Evolutionary conservation across 2,329 filamentous ascomycete species (phyloP).

Genomic region (Curvularia sp.): DNA sequence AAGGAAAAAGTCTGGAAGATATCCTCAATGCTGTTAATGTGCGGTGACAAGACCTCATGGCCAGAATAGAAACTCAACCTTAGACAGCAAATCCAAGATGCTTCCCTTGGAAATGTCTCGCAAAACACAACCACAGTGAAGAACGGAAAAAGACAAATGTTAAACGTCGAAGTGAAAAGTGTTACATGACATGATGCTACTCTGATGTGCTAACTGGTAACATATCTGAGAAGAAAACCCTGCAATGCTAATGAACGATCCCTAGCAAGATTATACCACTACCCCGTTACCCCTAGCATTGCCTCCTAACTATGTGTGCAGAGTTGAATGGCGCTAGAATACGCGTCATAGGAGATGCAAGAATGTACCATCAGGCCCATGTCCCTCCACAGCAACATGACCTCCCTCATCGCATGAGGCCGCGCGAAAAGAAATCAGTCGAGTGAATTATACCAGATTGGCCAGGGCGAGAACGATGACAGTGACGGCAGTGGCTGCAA

Average conservation of each 20-base stretch:
- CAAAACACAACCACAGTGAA: conserved; percentile 6
- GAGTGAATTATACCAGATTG: conserved; percentile 31
- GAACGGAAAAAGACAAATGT: neutral
- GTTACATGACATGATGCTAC: conserved; percentile 39
- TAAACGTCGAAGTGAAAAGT: conserved; percentile 27
- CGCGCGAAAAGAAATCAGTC: conserved; percentile 4
- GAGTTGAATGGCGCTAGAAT: conserved; percentile 24
- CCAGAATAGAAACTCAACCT: neutral
- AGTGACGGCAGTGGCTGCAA: conserved; percentile 38
- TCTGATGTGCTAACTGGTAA: conserved; percentile 37
- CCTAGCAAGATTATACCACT: conserved; percentile 30
- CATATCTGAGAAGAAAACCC: conserved; percentile 39
- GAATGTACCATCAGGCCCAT: conserved; percentile 22
- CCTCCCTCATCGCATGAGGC: conserved; percentile 13
- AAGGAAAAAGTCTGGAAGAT: conserved; percentile 23
- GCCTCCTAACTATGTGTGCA: conserved; percentile 29
- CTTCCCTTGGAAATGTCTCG: neutral
- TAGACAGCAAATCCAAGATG: neutral
- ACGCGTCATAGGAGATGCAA: conserved; percentile 29
- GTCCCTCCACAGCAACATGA: conserved; percentile 23
- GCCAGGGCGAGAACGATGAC: conserved; percentile 37
- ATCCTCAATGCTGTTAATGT: conserved; percentile 20
- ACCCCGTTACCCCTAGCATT: conserved; percentile 20
- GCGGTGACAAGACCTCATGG: conserved; percentile 1
- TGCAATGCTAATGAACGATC: conserved; percentile 35